Evolutionary conservation across 2,329 filamentous ascomycete genomes (phyloP), one percentile per base, ranked within the genome.

Genomic region (Xylogone sp.): DNA sequence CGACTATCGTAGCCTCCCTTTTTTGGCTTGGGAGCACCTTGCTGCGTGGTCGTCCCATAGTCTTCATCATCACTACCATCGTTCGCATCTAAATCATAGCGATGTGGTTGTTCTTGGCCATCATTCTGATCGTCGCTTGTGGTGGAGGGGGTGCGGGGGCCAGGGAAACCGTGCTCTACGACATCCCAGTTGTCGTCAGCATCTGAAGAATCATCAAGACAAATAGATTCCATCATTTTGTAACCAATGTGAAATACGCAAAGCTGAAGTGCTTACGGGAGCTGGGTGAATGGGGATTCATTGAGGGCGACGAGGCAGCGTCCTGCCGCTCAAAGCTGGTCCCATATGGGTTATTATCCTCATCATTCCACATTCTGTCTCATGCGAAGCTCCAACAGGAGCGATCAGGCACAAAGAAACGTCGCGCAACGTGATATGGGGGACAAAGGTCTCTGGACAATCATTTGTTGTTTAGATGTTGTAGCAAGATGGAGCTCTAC

Each of bases 331-430:
- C 89, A 75, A 96, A 97, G 70, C 90, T 93, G 64, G 78, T 83
- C 58, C 91, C 92, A 67, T 97, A 97, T 4, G 93, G 93, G 69
- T 97, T 97, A 74, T 97, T 97, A 68, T 97, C 90, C 74, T 97
- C 93, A 77, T 97, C 92, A 79, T 97, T 95, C 93, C 93, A 97
- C 93, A 97, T 97, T 61, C 63, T 79, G 68, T 56, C 49, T 21
- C 51, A 96, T 96, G 62, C 62, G 76, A 65, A 47, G 52, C 50
- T 51, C 43, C 42, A 52, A 39, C 46, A 51, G 49, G 48, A 60
- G 57, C 50, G 56, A 55, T 55, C 39, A 19, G 24, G 34, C 43
- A 46, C 54, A 56, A 59, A 49, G 48, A 53, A 52, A 54, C 8
- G 44, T 29, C 21, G 34, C 42, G 51, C 24, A 47, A 39, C 34